Base-by-base conservation (phyloP, 768 basidiomycete genomes). In the Scleroderma bovista region DNA sequence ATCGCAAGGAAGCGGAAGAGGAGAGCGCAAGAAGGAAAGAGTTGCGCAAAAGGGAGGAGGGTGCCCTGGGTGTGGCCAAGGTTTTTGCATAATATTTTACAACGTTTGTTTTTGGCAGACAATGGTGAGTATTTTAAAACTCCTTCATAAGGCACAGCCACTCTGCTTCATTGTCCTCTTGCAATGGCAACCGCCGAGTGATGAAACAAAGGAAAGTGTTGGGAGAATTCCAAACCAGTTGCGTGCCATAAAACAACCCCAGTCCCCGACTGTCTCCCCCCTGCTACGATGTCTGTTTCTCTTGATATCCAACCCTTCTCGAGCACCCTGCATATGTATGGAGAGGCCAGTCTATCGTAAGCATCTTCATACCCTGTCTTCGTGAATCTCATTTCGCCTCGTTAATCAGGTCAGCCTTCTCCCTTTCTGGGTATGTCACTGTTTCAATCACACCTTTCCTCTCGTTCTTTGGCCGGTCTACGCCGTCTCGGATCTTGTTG, bases 1-100 rank as follows among this genome's bases (percentile, higher is more conserved):
- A 76, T 34, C 78, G 95, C 51, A 94, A 96, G 70, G 78, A 87
- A 41, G 85, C 83, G 12, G 77, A 93, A 64, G 71, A 73, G 55
- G 87, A 91, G 54, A 75, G 76, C 48, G 71, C 73, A 48, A 72
- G 69, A 51, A 79, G 93, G 61, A 81, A 81, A 60, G 83, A 81
- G 48, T 66, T 72, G 57, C 77, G 86, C 51, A 77, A 72, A 65
- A 72, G 79, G 51, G 77, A 74, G 40, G 90, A 94, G 68, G 82
- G 90, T 67, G 82, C 81, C 52, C 69, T 99, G 60, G 87, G 84
- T 22, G 89, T 93, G 48, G 74, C 83, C 26, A 93, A 89, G 68
- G 88, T 99, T 26, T 99, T 99, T 68, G 83, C 87, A 48, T 99
- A 74, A 80, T 29, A 29, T 5, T 29, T 5, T 29, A 29, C 9